Evolutionary conservation across 495 filamentous ascomycete genomes (phyloP).

Genomic region (Antarctomyces pellizariae): DNA sequence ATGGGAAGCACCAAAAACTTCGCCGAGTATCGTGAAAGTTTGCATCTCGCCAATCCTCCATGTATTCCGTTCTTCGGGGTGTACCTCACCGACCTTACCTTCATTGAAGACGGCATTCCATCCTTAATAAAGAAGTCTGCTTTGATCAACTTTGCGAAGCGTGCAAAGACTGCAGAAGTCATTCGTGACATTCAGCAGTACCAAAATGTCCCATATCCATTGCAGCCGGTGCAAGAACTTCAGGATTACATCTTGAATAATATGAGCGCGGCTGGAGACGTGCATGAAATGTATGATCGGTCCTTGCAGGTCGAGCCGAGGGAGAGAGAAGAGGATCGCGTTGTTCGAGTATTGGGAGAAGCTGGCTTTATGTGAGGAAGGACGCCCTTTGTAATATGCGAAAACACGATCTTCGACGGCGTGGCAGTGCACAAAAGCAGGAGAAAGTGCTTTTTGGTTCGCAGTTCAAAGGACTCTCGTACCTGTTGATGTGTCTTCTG

Average conservation of each 20-base stretch:
- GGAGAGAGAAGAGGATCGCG: constrained; percentile 94
- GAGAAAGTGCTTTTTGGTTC: too few relatives aligned
- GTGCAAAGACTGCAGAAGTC: constrained; percentile 90
- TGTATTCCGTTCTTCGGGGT: constrained; percentile 98
- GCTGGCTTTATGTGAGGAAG: too few relatives aligned
- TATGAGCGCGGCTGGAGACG: constrained; percentile 80
- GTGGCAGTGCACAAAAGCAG: too few relatives aligned
- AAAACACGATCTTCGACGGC: too few relatives aligned
- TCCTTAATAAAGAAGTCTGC: constrained; percentile 85
- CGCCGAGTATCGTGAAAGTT: constrained; percentile 77
- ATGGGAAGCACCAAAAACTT: constrained; percentile 99
- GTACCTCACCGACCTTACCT: constrained; percentile 92
- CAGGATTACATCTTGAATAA: constrained; percentile 94
- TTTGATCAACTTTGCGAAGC: constrained; percentile 95
- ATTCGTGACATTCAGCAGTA: constrained; percentile 97
- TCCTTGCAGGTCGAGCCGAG: constrained; percentile 80
- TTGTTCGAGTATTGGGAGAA: too few relatives aligned
- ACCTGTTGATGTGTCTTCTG: too few relatives aligned
- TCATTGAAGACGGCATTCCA: constrained; percentile 95
- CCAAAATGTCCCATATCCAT: constrained; percentile 81
- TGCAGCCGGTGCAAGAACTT: constrained; percentile 72
- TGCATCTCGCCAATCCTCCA: constrained; percentile 82
- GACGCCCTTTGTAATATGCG: too few relatives aligned
- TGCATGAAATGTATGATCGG: constrained; percentile 97
- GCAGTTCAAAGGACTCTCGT: too few relatives aligned